These are phyloP conservation scores for Neopestalotiopsis sp. DNA, from an alignment of 2,329 filamentous ascomycete genomes.

Conservation along the genomic window DNA sequence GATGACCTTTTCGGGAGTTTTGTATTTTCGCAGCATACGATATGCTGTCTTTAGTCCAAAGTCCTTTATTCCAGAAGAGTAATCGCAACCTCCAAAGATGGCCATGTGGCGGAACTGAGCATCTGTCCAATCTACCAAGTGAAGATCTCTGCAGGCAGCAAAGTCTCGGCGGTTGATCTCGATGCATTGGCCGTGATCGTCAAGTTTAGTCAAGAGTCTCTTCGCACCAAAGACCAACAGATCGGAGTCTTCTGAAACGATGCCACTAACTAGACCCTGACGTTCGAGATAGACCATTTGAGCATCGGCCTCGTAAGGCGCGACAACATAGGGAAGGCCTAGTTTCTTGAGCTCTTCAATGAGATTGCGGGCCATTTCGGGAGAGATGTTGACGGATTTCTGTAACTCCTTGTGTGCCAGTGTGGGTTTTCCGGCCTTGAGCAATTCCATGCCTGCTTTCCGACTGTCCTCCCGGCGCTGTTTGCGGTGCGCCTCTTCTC, in stretches of 20 bases:
- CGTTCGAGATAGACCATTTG: slow-evolving; percentile 94
- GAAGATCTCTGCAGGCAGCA: slow-evolving; percentile 85
- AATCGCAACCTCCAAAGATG: slow-evolving; percentile 95
- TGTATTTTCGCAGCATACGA: slow-evolving; percentile 87
- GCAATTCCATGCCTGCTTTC: slow-evolving; percentile 75
- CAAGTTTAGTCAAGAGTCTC: slow-evolving; percentile 88
- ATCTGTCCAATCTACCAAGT: slow-evolving; percentile 90
- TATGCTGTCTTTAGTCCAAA: slow-evolving; percentile 95
- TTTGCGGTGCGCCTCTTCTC: slow-evolving; percentile 80
- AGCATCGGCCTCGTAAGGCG: slow-evolving; percentile 97
- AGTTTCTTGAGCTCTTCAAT: slow-evolving; percentile 90
- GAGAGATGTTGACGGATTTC: slow-evolving; percentile 94
- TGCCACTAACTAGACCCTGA: slow-evolving; percentile 81
- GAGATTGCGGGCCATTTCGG: slow-evolving; percentile 89
- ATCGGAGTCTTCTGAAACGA: slow-evolving; percentile 96
- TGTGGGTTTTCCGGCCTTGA: slow-evolving; percentile 79
- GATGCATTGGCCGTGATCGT: slow-evolving; percentile 90
- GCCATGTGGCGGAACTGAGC: slow-evolving; percentile 92
- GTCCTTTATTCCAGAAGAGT: slow-evolving; percentile 82
- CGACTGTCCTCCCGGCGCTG: slow-evolving; percentile 79
- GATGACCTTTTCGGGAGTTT: slow-evolving; percentile 81
- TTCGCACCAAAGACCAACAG: slow-evolving; percentile 94
- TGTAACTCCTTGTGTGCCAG: slow-evolving; percentile 88
- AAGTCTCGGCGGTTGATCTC: slow-evolving; percentile 92
- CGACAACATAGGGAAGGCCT: slow-evolving; percentile 85